These are phyloP conservation scores for Rosa multiflora DNA, from an alignment of 306 rosid genomes.

Conservation along the genomic window DNA sequence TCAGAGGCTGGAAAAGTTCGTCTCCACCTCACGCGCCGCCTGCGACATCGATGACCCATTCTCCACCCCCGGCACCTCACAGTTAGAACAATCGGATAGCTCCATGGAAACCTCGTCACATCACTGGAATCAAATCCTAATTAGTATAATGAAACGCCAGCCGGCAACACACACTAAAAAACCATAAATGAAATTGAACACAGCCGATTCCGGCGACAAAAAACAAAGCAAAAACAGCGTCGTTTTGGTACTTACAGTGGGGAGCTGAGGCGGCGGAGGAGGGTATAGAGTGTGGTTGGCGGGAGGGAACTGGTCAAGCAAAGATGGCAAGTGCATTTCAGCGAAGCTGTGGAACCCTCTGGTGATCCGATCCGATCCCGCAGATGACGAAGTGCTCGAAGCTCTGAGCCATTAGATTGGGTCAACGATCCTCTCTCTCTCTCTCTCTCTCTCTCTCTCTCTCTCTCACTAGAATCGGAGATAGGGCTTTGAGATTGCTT, in stretches of 20 bases:
- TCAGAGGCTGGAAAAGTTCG: too few species aligned
- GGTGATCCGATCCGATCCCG: conserved; percentile 91
- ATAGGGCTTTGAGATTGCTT: not conserved
- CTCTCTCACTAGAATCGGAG: not conserved
- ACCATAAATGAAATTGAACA: conserved; percentile 20
- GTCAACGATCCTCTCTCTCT: conserved; percentile 30
- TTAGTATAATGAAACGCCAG: conserved; percentile 69
- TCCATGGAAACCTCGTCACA: conserved; percentile 66
- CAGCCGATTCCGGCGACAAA: conserved; percentile 4
- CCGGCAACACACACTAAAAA: conserved; percentile 90
- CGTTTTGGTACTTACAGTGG: conserved; percentile 53
- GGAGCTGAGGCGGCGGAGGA: conserved; percentile 98
- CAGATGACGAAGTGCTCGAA: conserved; percentile 97
- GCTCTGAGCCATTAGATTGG: conserved; percentile 68
- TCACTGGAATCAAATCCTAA: conserved; percentile 71
- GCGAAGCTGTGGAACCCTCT: conserved; percentile 83
- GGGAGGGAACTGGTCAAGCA: conserved; percentile 85
- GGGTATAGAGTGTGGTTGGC: conserved; percentile 72
- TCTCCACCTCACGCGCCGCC: too few species aligned
- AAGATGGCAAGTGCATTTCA: conserved; percentile 61
- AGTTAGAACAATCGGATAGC: conserved; percentile 92
- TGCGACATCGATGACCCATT: too few species aligned
- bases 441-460: conserved; percentile 6
- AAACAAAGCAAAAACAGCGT: not conserved
- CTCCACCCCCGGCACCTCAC: conserved; percentile 20